A percentile compares a stretch with the other conserved stretches of the same genome.
phyloP scores from a whole-genome alignment of 1,139 yeast genomes.

The Meyerozyma sp. region DNA sequence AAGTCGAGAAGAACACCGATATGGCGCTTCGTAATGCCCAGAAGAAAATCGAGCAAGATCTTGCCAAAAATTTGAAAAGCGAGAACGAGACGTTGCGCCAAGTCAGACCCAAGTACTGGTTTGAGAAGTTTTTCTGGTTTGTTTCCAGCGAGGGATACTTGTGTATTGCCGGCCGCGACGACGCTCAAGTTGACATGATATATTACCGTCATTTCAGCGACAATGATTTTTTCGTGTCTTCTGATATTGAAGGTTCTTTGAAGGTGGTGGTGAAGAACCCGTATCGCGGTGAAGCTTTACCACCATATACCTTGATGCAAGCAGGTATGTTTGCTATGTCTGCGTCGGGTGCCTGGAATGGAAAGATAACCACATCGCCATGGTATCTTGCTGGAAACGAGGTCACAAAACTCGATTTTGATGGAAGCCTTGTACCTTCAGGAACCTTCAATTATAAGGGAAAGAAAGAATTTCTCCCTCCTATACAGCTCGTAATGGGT shows the following conservation, averaged over 20 bases:
- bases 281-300: slow-evolving; percentile 50
- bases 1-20: slow-evolving; percentile 74
- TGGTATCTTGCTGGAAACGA: slow-evolving; percentile 73
- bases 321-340: slow-evolving; percentile 83
- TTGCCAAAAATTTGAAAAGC: slow-evolving; percentile 60
- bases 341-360: slow-evolving; percentile 88
- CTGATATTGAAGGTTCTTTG: slow-evolving; percentile 71
- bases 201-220: slow-evolving; percentile 72
- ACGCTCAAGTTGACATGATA: slow-evolving; percentile 76
- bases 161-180: slow-evolving; percentile 83
- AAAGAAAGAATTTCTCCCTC: slow-evolving; percentile 64
- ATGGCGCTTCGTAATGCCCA: slow-evolving; percentile 85
- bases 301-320: slow-evolving; percentile 84
- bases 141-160: slow-evolving; percentile 83
- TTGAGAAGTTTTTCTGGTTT: slow-evolving; percentile 94
- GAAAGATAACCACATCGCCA: slow-evolving; percentile 72
- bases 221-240: slow-evolving; percentile 66
- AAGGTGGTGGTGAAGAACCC: slow-evolving; percentile 82
- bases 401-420: slow-evolving; percentile 64
- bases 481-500: slow-evolving; percentile 85
- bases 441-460: slow-evolving; percentile 59
- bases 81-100: slow-evolving; percentile 60
- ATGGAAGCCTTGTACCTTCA: slow-evolving; percentile 56
- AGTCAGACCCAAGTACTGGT: slow-evolving; percentile 75
- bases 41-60: slow-evolving; percentile 67